Evolutionary conservation across 345 rosid genomes (phyloP).

Genomic region (Salix brachista): DNA sequence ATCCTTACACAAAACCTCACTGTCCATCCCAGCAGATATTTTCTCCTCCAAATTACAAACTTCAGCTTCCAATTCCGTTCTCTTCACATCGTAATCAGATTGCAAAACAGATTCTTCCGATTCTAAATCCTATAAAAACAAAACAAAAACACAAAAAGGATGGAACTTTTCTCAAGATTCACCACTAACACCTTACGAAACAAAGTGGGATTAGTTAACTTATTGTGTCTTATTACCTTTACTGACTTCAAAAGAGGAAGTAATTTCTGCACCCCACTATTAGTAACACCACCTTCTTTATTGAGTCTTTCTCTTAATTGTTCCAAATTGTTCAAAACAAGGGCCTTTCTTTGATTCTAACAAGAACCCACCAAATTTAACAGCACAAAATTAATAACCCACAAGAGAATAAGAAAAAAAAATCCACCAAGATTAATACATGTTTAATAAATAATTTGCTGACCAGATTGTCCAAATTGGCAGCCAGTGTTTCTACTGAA

Average conservation of each 20-base stretch:
- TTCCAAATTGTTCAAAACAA: slow-evolving; percentile 30
- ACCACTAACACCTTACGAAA: neutral
- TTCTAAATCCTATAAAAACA: slow-evolving; percentile 43
- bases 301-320: slow-evolving; percentile 38
- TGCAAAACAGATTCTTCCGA: slow-evolving; percentile 43
- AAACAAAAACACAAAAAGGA: neutral
- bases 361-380: neutral
- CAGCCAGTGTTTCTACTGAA: slow-evolving; percentile 32
- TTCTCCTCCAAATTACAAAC: slow-evolving; percentile 47
- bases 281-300: slow-evolving; percentile 20
- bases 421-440: neutral
- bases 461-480: slow-evolving; percentile 38
- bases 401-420: neutral
- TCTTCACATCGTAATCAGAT: slow-evolving; percentile 31
- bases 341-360: slow-evolving; percentile 43
- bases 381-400: neutral
- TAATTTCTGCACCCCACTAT: slow-evolving; percentile 38
- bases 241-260: slow-evolving; percentile 38
- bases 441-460: neutral
- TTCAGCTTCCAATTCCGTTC: slow-evolving; percentile 43
- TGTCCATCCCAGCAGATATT: slow-evolving; percentile 28
- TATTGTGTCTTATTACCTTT: slow-evolving; percentile 32
- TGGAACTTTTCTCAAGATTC: neutral
- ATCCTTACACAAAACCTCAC: slow-evolving; percentile 31
- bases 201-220: neutral